Base-by-base conservation (phyloP, 805 yeast genomes). In the Lipomyces sp. region DNA sequence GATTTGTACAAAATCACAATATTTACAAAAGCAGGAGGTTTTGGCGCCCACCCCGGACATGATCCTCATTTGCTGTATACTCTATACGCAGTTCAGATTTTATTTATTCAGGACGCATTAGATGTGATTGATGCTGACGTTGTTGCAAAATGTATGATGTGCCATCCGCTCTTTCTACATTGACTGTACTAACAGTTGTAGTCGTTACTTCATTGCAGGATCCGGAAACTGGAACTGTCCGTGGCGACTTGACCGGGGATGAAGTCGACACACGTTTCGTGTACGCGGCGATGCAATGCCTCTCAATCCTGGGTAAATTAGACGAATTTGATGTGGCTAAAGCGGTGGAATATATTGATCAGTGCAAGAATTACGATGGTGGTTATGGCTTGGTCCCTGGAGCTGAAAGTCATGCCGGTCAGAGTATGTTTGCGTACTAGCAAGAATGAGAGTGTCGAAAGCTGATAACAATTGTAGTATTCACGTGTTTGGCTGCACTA, bases 381-480 rank as follows among this genome's bases (percentile, higher is more conserved):
- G 97, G 96, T 0, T 95, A 90, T 81, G 99, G 99, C 0, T 81
- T 90, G 78, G 86, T 86, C 7, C 98, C 99, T 0, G 97, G 97
- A 0, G 94, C 97, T 0, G 99, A 95, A 77, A 87, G 94, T 57
- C 99, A 95, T 77, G 88, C 97, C 0, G 98, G 97, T 0, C 97
- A 90, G 76, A 90, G 54, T 51, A 51, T 15, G 54, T 51, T 11
- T 32, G 24, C 54, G 15, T 51, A 8, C 15, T 18, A 11, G 18
- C 15, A n/a, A 51, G 32, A 5, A 34, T 15, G 15, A 4, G 2
- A 13, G 6, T 37, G 13, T 42, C 24, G 13, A 18, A 5, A 11
- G 32, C 58, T 13, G 32, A 32, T 53, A 48, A 30, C 39, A 24
- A 32, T 55, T 7, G 73, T 66, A 73, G 76, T 88, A 0, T 92